phyloP scores from a whole-genome alignment of 2,329 filamentous ascomycete species.

The Fusarium luffae region DNA sequence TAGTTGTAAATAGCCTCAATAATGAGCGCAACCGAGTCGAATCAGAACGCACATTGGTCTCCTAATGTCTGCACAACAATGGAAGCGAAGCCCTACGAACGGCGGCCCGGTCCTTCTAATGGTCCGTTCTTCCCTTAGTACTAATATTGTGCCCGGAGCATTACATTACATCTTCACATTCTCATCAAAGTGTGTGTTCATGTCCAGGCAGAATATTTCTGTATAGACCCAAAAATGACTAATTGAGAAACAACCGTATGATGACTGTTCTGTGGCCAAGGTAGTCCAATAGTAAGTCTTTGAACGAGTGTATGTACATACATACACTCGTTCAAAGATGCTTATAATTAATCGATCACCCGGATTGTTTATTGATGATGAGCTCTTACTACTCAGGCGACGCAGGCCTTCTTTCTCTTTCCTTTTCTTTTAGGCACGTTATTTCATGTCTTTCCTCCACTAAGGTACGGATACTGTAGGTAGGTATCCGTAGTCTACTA shows the following conservation, averaged over 20 bases:
- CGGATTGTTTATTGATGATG: background rate
- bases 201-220: background rate
- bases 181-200: background rate
- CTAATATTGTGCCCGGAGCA: background rate
- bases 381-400: background rate
- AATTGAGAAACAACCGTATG: background rate
- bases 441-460: slow-evolving; percentile 7
- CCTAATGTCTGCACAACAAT: background rate
- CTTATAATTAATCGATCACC: background rate
- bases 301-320: background rate
- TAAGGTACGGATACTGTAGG: background rate
- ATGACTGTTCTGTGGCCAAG: background rate
- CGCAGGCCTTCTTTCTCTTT: background rate
- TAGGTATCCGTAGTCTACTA: background rate
- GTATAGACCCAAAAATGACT: background rate
- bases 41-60: background rate
- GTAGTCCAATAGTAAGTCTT: background rate
- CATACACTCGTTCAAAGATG: background rate
- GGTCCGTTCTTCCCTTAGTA: slow-evolving; percentile 4
- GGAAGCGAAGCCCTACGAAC: slow-evolving; percentile 21
- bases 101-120: slow-evolving; percentile 32
- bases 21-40: slow-evolving; percentile 1
- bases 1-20: slow-evolving; percentile 31
- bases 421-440: background rate
- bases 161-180: background rate